Base-by-base conservation (phyloP, 208 protist genomes). In the Acanthamoeba sp. region DNA sequence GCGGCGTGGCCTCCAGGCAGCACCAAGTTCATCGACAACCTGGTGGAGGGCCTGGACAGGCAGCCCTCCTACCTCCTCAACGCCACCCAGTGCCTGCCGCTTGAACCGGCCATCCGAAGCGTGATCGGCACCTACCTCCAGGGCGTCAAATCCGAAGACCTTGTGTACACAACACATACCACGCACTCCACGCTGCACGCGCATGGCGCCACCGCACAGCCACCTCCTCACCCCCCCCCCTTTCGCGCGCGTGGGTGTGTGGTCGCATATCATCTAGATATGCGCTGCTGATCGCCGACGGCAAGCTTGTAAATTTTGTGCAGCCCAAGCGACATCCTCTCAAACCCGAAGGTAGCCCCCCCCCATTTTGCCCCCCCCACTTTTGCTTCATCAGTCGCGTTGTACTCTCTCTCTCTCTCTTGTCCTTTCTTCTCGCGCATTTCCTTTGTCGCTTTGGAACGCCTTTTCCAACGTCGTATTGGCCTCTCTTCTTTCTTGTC, bases 21-120 rank as follows among this genome's bases (percentile, higher is more conserved):
- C 32, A 91, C 42, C 27, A 62, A 91, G 29, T 69, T 91, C 42
- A 71, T 91, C 27, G 85, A 91, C 85, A 91, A 91, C 29, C 22
- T 91, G 40, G 40, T 91, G n/a, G 40, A 66, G 22, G 32, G 29
- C 50, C 4, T 91, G 85, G 85, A 91, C 36, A 32, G 36, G 24
- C 36, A 66, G n/a, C 48, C 57, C 4, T 38, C 85, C 14, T 91
- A 52, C 40, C 55, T 91, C 4, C 1, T 73, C 10, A 73, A 73
- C 64, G 64, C 64, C 27, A 73, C 64, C 9, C 64, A 73, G 34
- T 73, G 64, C 36, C 10, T 73, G 34, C 34, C 64, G 7, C 64
- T 73, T 18, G 34, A 73, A 73, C 64, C 64, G n/a, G 64, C 64
- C 64, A 73, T 73, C 34, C 64, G 64, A 29, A 73, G 34, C n/a